Conservation (phyloP, 1,284 basidiomycete genomes). For the Erythrobasidium hasegawianum region DNA sequence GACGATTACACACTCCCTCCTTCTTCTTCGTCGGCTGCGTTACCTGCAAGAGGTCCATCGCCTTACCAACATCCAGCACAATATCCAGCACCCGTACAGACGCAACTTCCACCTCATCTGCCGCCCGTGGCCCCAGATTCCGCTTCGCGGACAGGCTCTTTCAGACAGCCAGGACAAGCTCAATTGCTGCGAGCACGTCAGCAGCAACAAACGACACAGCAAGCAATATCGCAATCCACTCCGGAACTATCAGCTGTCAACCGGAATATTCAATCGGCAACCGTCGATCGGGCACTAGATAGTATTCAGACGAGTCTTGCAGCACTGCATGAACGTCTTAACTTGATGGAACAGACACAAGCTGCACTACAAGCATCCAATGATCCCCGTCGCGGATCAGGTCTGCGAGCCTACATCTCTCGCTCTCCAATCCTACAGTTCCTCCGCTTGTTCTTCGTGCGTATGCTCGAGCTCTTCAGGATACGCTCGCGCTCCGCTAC, state of each 20-base stretch:
- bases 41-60: constrained; percentile 1
- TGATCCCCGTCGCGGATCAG: not conserved
- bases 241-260: constrained; percentile 7
- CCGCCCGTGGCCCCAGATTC: not conserved
- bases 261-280: constrained; percentile 34
- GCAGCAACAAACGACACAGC: not conserved
- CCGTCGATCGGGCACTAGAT: constrained; percentile 69
- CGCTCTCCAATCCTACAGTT: constrained; percentile 27
- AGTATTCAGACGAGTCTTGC: constrained; percentile 82
- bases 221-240: constrained; percentile 2
- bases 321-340: constrained; percentile 78
- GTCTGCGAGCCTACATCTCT: constrained; percentile 1
- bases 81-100: constrained; percentile 28
- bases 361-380: constrained; percentile 10
- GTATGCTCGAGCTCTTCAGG: constrained; percentile 7
- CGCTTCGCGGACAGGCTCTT: not conserved
- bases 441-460: constrained; percentile 5
- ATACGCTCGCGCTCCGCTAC: not conserved
- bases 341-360: constrained; percentile 24
- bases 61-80: constrained; percentile 34
- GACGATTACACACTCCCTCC: not conserved
- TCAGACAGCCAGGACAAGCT: not conserved
- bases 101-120: constrained; percentile 27
- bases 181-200: not conserved
- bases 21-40: not conserved